Conservation (phyloP, 2,329 filamentous ascomycete species). For the Venturia effusa region DNA sequence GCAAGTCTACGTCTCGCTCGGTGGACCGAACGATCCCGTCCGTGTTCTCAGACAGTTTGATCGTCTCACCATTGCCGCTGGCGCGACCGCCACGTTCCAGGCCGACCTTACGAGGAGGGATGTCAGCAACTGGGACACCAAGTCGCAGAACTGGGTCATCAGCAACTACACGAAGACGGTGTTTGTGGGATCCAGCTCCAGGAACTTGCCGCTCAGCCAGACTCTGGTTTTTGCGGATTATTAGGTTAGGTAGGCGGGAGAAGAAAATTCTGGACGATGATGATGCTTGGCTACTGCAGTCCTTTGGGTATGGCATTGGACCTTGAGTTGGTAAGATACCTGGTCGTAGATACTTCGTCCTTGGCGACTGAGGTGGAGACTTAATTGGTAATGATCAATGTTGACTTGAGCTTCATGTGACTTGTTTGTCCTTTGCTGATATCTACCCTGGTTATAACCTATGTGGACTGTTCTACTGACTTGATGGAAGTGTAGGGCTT, state of each 20-base stretch:
- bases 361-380: background rate
- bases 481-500: no score
- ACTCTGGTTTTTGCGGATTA: conserved; percentile 13
- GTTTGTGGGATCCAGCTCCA: conserved; percentile 48
- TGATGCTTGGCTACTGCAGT: background rate
- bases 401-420: background rate
- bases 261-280: background rate
- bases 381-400: background rate
- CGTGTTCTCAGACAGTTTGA: conserved; percentile 71
- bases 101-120: conserved; percentile 68
- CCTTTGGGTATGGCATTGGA: no score
- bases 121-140: conserved; percentile 75
- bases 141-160: conserved; percentile 73
- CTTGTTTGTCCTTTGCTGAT: no score
- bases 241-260: background rate
- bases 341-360: background rate
- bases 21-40: conserved; percentile 60
- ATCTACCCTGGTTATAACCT: no score
- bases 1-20: conserved; percentile 69
- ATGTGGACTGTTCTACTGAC: no score
- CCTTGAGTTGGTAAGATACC: background rate
- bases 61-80: conserved; percentile 59
- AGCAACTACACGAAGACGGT: conserved; percentile 46
- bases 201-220: conserved; percentile 41
- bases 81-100: conserved; percentile 54